Conservation (phyloP, 2,329 filamentous ascomycete species). For the Daldinia sp. region DNA sequence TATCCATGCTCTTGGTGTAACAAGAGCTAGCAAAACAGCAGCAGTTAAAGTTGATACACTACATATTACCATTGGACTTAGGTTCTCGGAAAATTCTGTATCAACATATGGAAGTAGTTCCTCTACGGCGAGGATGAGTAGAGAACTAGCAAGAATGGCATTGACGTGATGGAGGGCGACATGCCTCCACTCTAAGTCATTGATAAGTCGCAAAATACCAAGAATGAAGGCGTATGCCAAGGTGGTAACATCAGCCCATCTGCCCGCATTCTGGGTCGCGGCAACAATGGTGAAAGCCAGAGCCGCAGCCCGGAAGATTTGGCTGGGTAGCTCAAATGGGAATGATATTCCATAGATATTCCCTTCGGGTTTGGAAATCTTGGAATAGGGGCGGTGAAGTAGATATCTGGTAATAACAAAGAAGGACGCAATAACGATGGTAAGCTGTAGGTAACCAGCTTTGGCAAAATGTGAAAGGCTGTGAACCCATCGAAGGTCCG, state of each 20-base stretch:
- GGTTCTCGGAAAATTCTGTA: constrained; percentile 44
- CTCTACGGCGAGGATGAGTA: constrained; percentile 49
- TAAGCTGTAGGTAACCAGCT: constrained; percentile 53
- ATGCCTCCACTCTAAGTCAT: constrained; percentile 56
- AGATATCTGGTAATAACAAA: constrained; percentile 49
- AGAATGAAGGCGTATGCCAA: constrained; percentile 54
- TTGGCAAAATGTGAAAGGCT: constrained; percentile 50
- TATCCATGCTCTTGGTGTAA: constrained; percentile 60
- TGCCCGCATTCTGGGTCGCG: constrained; percentile 46
- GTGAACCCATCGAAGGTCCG: constrained; percentile 50
- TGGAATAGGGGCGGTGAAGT: constrained; percentile 45
- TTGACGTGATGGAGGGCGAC: constrained; percentile 59
- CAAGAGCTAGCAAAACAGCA: constrained; percentile 51
- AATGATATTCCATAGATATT: constrained; percentile 53
- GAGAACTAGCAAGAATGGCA: constrained; percentile 50
- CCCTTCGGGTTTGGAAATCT: constrained; percentile 41
- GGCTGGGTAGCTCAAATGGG: constrained; percentile 54
- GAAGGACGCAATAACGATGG: constrained; percentile 50
- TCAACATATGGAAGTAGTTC: constrained; percentile 57
- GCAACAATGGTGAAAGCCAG: constrained; percentile 52
- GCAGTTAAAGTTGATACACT: constrained; percentile 50
- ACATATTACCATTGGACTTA: constrained; percentile 46
- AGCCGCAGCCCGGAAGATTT: constrained; percentile 51
- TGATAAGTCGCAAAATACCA: constrained; percentile 54
- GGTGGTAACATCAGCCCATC: constrained; percentile 50